Percentiles rank a stretch among this genome's conserved stretches.
These are phyloP conservation scores for Novymonas esmeraldas DNA, from an alignment of 208 protist species.

Conservation along the genomic window DNA sequence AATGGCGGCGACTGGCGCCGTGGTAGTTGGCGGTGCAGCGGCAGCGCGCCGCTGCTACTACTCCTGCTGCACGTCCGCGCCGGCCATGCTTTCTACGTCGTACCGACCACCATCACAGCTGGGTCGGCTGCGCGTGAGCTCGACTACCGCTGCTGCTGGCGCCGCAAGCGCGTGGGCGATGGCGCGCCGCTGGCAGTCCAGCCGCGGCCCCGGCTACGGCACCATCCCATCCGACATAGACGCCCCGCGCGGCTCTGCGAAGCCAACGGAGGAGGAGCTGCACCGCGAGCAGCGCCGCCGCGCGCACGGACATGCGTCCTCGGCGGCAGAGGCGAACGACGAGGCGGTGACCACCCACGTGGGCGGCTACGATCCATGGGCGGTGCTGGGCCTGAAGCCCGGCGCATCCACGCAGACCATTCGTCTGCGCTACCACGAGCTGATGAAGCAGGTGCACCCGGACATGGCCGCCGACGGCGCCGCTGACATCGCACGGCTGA, in stretches of 20 bases:
- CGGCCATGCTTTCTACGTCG: slow-evolving; percentile 1
- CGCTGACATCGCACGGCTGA: slow-evolving; percentile 81
- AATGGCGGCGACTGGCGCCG: too few relatives aligned
- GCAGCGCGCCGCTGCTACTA: too few relatives aligned
- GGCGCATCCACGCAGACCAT: slow-evolving; percentile 77
- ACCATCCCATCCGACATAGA: slow-evolving; percentile 74
- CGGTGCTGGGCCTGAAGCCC: slow-evolving; percentile 77
- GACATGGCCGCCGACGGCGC: slow-evolving; percentile 71
- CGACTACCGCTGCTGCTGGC: slow-evolving; percentile 1
- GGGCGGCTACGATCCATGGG: slow-evolving; percentile 86
- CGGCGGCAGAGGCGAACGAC: slow-evolving; percentile 35
- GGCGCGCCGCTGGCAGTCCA: slow-evolving; percentile 29
- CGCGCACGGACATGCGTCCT: slow-evolving; percentile 28
- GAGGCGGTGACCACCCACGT: slow-evolving; percentile 49
- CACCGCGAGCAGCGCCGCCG: slow-evolving; percentile 41
- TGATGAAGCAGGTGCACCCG: slow-evolving; percentile 86
- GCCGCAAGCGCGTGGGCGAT: not conserved
- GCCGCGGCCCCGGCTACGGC: slow-evolving; percentile 42
- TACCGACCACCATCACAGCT: not conserved
- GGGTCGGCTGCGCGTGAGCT: not conserved
- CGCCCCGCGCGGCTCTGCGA: slow-evolving; percentile 38
- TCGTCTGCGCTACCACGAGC: slow-evolving; percentile 82
- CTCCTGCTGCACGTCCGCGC: slow-evolving; percentile 1
- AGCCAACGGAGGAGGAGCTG: slow-evolving; percentile 64
- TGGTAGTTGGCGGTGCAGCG: too few relatives aligned